A percentile compares a stretch with the other conserved stretches of the same genome.
Conservation (phyloP, 2,329 filamentous ascomycete species). For the Sporothrix brunneoviolacea region DNA sequence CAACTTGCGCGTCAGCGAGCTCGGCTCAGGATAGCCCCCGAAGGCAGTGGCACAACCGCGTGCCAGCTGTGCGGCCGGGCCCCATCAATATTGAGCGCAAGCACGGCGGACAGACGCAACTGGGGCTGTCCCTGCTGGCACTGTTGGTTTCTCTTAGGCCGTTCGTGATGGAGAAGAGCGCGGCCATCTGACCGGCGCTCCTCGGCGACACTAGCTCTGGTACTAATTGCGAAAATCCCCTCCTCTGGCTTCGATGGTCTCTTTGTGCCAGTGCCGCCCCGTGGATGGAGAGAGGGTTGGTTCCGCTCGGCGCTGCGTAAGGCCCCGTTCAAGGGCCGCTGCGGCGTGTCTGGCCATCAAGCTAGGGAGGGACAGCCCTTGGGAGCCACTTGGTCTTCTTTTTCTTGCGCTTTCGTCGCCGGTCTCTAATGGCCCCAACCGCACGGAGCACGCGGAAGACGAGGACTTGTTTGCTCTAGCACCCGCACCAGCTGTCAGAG, state of each 20-base stretch:
- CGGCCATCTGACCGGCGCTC: background rate
- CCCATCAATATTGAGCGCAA: no score
- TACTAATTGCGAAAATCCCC: background rate
- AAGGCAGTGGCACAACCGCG: background rate
- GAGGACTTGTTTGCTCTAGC: background rate
- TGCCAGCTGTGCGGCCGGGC: no score
- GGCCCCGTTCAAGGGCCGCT: constrained; percentile 5
- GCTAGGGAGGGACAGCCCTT: background rate
- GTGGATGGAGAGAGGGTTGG: background rate
- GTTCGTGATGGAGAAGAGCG: no score
- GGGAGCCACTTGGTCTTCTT: no score
- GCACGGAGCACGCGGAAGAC: background rate
- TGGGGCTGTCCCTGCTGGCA: background rate
- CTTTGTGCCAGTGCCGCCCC: no score
- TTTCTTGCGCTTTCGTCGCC: no score
- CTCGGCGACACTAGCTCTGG: background rate
- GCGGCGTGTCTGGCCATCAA: background rate
- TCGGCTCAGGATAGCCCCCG: constrained; percentile 5
- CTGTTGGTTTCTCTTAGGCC: no score
- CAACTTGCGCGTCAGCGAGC: constrained; percentile 1
- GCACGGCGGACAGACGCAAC: no score
- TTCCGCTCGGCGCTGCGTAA: constrained; percentile 5
- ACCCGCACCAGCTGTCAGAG: background rate
- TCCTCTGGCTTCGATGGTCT: no score
- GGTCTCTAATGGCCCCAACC: no score